Evolutionary conservation across 768 basidiomycete species (phyloP), one percentile per base, ranked within the genome.

Genomic region (Lyophyllum decastes): DNA sequence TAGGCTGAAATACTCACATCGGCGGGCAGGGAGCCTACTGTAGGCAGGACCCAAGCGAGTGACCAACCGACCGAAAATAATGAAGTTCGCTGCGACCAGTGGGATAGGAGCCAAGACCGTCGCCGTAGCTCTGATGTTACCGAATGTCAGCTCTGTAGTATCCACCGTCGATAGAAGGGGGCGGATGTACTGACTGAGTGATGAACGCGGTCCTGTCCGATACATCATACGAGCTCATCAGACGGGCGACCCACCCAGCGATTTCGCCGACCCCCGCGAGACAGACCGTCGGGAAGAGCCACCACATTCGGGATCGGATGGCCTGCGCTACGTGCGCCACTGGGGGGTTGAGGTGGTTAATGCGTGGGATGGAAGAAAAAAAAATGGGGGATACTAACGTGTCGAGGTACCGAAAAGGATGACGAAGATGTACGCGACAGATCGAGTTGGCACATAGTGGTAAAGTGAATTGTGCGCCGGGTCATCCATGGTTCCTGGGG

Each of bases 31-130:
- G 6, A 86, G 59, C 0, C 83, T 71, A 58, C 80, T 82, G 66
- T 84, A 83, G 44, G 70, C 64, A 4, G 72, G 46, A 0, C 82
- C 82, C n/a, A 85, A 68, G 4, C 64, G 62, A 19, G 60, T 63
- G 45, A 84, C 80, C 49, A 85, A 71, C 25, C 68, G 65, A 1
- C 84, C 82, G 11, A 88, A 73, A 19, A 85, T 77, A 41, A 85
- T 74, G 65, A 88, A 89, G 61, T 81, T 83, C 12, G 84, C 83
- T 0, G 86, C 85, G 17, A 83, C 70, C 35, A 85, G 68, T 22
- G 83, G 84, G 0, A 83, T 82, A 1, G 86, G 86, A 1, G 78
- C 79, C 41, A 86, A 69, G 62, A 88, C 85, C 2, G 82, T 81
- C 7, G 71, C 69, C 5, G 71, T 70, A n/a, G 84, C 81, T 65